A percentile compares a stretch with the other conserved stretches of the same genome.
phyloP scores from a whole-genome alignment of 2,329 filamentous ascomycete species.

The Aspergillus ustus region DNA sequence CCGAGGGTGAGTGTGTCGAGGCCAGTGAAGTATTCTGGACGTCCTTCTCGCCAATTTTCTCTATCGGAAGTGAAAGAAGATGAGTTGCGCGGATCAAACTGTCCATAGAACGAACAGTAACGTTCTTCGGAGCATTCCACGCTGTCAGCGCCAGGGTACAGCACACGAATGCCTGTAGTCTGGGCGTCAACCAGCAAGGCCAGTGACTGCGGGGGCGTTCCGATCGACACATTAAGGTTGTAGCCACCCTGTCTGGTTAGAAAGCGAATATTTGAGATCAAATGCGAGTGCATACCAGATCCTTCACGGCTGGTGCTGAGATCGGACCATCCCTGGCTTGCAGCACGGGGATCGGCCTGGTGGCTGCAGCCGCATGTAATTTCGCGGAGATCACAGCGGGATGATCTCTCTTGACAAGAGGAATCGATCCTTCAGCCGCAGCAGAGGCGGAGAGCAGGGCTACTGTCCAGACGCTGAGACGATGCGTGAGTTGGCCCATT shows the following conservation, averaged over 20 bases:
- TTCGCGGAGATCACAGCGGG: neutral
- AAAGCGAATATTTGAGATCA: neutral
- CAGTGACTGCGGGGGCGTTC: constrained; percentile 10
- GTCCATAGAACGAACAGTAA: neutral
- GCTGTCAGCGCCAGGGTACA: neutral
- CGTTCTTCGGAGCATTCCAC: neutral
- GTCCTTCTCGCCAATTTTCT: neutral
- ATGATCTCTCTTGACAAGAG: constrained; percentile 3
- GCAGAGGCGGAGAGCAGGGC: neutral
- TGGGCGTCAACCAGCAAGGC: constrained; percentile 4
- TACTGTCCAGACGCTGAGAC: neutral
- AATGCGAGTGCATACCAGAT: neutral
- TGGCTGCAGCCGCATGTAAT: neutral
- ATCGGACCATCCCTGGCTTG: neutral
- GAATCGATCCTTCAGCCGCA: neutral
- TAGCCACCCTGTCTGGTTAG: constrained; percentile 4
- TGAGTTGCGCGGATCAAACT: constrained; percentile 4
- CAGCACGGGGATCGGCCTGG: neutral
- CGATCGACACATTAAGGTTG: constrained; percentile 10
- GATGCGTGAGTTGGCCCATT: neutral
- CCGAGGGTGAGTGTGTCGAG: neutral
- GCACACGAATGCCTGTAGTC: neutral
- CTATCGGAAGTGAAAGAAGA: constrained; percentile 4
- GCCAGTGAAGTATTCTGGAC: neutral
- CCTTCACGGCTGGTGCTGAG: neutral